Percentiles rank a stretch among this genome's conserved stretches.
Conservation (phyloP, 129 eudicot species). For the Gnaphalium uliginosum region DNA sequence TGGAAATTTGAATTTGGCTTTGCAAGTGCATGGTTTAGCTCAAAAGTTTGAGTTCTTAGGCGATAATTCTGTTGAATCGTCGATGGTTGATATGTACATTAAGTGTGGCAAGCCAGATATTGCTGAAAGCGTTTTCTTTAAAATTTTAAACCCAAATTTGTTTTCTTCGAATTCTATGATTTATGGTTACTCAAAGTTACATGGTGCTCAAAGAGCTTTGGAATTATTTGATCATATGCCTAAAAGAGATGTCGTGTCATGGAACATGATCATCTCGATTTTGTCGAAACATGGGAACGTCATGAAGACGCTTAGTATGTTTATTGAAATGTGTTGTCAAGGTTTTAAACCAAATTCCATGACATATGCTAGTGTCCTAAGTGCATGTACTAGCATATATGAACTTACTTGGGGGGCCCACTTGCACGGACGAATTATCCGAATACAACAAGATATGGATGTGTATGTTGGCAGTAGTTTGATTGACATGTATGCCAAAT, state of each 20-base stretch:
- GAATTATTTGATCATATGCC: slow-evolving; percentile 47
- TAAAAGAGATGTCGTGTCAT: slow-evolving; percentile 47
- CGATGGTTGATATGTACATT: slow-evolving; percentile 51
- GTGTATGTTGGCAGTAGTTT: slow-evolving; percentile 47
- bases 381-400: slow-evolving; percentile 43
- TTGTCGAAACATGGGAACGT: slow-evolving; percentile 43
- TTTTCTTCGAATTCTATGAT: slow-evolving; percentile 62
- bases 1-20: slow-evolving; percentile 37
- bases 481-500: slow-evolving; percentile 61
- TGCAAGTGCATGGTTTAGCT: slow-evolving; percentile 43
- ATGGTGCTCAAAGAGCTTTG: slow-evolving; percentile 42
- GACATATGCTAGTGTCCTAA: slow-evolving; percentile 56
- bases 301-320: slow-evolving; percentile 39
- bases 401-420: slow-evolving; percentile 45
- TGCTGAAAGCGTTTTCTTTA: slow-evolving; percentile 45
- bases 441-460: slow-evolving; percentile 42
- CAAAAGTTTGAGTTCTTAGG: slow-evolving; percentile 41
- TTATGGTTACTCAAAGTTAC: slow-evolving; percentile 41
- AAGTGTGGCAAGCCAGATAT: slow-evolving; percentile 43
- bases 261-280: slow-evolving; percentile 59
- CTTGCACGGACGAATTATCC: slow-evolving; percentile 49
- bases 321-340: slow-evolving; percentile 47
- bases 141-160: slow-evolving; percentile 35
- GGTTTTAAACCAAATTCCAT: slow-evolving; percentile 48
- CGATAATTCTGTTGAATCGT: slow-evolving; percentile 37